Conservation (phyloP, 805 yeast species). For the Monosporozyma servazzii region DNA sequence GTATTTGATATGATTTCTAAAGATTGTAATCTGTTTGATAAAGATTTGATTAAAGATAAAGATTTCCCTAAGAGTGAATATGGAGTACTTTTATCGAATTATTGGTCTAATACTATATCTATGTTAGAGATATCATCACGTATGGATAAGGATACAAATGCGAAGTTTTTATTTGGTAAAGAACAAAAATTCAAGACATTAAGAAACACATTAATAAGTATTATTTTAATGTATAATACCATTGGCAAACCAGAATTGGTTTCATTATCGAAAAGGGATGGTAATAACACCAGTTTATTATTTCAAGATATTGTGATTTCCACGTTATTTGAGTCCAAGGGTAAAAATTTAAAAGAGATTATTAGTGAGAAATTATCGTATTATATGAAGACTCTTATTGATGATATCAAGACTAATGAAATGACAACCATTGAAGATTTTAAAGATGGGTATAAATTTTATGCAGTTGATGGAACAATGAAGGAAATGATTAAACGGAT, state of each 20-base stretch:
- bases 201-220: conserved; percentile 18
- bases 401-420: background rate
- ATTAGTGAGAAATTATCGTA: conserved; percentile 13
- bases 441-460: background rate
- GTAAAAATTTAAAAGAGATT: conserved; percentile 7
- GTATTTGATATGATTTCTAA: conserved; percentile 13
- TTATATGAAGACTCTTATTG: conserved; percentile 11
- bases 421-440: background rate
- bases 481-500: background rate
- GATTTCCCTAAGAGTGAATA: conserved; percentile 14
- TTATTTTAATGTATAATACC: conserved; percentile 12
- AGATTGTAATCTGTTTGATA: conserved; percentile 19
- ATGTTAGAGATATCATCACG: conserved; percentile 54
- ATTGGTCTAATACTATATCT: conserved; percentile 34
- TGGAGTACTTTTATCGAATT: conserved; percentile 14
- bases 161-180: conserved; percentile 28
- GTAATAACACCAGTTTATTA: background rate
- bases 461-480: background rate
- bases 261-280: too few relatives aligned
- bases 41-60: conserved; percentile 8
- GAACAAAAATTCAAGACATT: conserved; percentile 35
- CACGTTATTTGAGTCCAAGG: conserved; percentile 8
- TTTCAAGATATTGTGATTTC: conserved; percentile 25
- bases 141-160: conserved; percentile 31
- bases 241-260: conserved; percentile 15